Base-by-base conservation (phyloP, 2,329 filamentous ascomycete species). In the Neonectria coccinea region DNA sequence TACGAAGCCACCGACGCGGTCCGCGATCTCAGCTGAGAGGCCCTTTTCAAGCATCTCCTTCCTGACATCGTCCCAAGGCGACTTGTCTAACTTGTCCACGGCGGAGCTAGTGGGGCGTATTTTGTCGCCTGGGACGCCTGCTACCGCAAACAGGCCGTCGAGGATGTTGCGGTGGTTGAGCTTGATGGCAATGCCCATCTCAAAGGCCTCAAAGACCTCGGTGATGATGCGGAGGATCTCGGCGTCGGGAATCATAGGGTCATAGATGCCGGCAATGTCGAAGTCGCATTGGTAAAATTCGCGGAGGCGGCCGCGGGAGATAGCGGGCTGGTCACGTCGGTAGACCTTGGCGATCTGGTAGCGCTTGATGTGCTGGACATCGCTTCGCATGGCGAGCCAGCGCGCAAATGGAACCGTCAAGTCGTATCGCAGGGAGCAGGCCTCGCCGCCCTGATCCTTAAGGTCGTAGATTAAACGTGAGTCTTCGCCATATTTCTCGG, bases 231-330 rank as follows among this genome's bases (percentile, higher is more conserved):
- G 87, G 73, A 98, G 82, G 63, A 97, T 91, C 81, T 97, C 94
- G 41, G 94, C 92, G 76, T 97, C 95, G 61, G 94, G 93, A 27
- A 97, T 86, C 94, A 97, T 97, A 59, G 92, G 82, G 77, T 97
- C 94, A 81, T 93, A 97, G 44, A 83, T 84, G 65, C 94, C 94
- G 11, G 94, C 94, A 80, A 97, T 95, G 77, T 97, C 94, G 76
- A 97, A 97, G 81, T 97, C 95, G 82, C 94, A 97, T 80, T 97
- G 94, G 82, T 97, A 97, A 80, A 97, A 97, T 81, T 97, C 95
- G 75, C 95, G 88, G 91, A 97, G 96, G 59, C 94, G 89, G 55
- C 94, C 95, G 78, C 97, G 96, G 66, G 91, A 92, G 82, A 97
- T 93, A 66, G 93, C 73, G 16, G 80, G 80, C 67, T 82, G 80